phyloP scores from a whole-genome alignment of 257 asterid species.

The Catharanthus roseus region DNA sequence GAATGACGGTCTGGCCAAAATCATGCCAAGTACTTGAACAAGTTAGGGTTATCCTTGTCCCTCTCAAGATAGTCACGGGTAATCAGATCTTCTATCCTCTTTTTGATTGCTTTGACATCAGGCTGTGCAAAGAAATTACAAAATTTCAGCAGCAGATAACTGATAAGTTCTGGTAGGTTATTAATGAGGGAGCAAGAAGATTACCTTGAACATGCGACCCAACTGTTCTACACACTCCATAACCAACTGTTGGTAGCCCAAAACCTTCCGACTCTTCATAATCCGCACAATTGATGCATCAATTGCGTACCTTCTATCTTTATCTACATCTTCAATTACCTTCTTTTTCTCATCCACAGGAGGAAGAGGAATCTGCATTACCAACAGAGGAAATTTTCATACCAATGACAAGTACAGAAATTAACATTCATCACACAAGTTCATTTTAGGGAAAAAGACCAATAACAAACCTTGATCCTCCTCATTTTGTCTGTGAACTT shows the following conservation, averaged over 20 bases:
- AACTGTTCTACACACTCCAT: conserved; percentile 96
- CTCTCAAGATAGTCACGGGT: conserved; percentile 91
- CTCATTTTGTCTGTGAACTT: conserved; percentile 96
- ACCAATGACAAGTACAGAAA: background rate
- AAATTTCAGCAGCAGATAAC: background rate
- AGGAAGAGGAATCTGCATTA: conserved; percentile 83
- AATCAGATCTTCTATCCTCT: conserved; percentile 93
- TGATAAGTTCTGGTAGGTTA: no score
- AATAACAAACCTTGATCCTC: conserved; percentile 73
- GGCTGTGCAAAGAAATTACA: conserved; percentile 45
- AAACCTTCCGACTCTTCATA: conserved; percentile 94
- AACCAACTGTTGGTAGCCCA: conserved; percentile 93
- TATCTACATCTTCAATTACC: conserved; percentile 96
- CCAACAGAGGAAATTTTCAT: conserved; percentile 4
- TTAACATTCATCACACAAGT: background rate
- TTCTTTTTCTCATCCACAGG: conserved; percentile 98
- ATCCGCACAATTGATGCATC: conserved; percentile 98
- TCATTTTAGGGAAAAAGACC: background rate
- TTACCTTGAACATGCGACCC: conserved; percentile 97
- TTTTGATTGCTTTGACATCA: conserved; percentile 94
- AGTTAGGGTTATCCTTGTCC: conserved; percentile 88
- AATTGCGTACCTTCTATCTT: conserved; percentile 94
- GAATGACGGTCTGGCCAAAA: conserved; percentile 1
- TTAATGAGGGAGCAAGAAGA: background rate
- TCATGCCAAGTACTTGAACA: conserved; percentile 96